Percentiles rank a stretch among this genome's conserved stretches.
These are phyloP conservation scores for Lactifluus hygrophoroides DNA, from an alignment of 768 basidiomycete genomes.

Conservation along the genomic window DNA sequence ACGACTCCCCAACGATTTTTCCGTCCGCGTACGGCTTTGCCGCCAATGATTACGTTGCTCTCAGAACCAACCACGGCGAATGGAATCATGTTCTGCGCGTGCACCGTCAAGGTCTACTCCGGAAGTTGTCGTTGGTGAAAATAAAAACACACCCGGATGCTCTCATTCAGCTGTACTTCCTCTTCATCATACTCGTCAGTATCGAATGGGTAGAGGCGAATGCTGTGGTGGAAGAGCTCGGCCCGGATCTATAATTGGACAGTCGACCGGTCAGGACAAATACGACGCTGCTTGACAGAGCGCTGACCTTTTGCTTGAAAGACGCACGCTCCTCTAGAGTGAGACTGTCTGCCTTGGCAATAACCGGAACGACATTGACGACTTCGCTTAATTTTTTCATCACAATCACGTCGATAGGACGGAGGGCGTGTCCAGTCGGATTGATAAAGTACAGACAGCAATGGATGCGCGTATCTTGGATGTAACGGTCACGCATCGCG, in stretches of 20 bases:
- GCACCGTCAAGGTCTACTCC: neutral
- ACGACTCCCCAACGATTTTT: constrained; percentile 99
- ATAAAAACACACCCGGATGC: constrained; percentile 65
- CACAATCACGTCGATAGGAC: constrained; percentile 95
- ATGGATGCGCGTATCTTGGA: constrained; percentile 97
- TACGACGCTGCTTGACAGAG: neutral
- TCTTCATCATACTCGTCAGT: constrained; percentile 93
- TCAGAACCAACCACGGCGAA: constrained; percentile 99
- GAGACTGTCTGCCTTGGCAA: constrained; percentile 93
- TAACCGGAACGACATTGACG: constrained; percentile 98
- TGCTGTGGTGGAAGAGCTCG: constrained; percentile 85
- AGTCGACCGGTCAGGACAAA: neutral
- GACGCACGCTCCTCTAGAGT: constrained; percentile 85
- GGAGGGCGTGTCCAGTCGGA: constrained; percentile 95
- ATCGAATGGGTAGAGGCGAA: constrained; percentile 94
- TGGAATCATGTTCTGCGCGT: constrained; percentile 75
- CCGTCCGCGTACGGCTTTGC: constrained; percentile 88
- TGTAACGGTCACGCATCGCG: constrained; percentile 96
- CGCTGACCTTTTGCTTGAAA: constrained; percentile 83
- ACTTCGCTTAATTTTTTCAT: constrained; percentile 99
- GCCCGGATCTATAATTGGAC: constrained; percentile 67
- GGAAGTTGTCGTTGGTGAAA: neutral
- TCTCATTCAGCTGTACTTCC: constrained; percentile 82
- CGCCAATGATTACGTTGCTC: constrained; percentile 89
- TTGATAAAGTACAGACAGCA: constrained; percentile 98